phyloP scores from a whole-genome alignment of 2,329 filamentous ascomycete genomes.

The Boeremia exigua region DNA sequence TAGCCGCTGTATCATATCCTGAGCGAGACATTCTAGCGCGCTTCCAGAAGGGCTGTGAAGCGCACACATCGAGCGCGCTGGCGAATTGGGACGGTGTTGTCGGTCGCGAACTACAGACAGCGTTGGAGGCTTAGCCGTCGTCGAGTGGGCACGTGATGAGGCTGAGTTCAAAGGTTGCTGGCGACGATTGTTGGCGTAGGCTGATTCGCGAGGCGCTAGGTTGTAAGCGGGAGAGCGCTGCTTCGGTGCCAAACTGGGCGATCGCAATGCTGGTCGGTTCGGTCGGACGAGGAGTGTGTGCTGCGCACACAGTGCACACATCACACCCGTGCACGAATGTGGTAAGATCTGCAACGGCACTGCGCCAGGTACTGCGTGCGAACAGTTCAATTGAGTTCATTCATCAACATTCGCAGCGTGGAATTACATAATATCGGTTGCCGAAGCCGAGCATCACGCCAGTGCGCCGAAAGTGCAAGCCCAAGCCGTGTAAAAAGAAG shows the following conservation, averaged over 20 bases:
- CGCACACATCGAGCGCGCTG: background rate
- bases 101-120: background rate
- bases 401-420: constrained; percentile 7
- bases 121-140: background rate
- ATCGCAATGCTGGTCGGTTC: too few species aligned
- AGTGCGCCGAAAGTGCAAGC: constrained; percentile 9
- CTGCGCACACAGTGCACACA: too few species aligned
- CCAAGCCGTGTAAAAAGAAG: constrained; percentile 2
- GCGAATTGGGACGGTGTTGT: background rate
- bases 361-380: too few species aligned
- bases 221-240: too few species aligned
- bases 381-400: background rate
- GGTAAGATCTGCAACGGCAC: background rate
- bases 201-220: too few species aligned
- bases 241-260: too few species aligned
- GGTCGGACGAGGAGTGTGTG: too few species aligned
- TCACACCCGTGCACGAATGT: background rate
- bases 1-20: background rate
- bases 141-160: constrained; percentile 2
- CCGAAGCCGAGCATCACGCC: background rate
- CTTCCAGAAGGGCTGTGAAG: constrained; percentile 11
- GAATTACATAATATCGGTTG: constrained; percentile 5
- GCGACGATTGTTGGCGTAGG: too few species aligned
- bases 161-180: constrained; percentile 11
- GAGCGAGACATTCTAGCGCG: constrained; percentile 2